Conservation (phyloP, 2,329 filamentous ascomycete species). For the Fusarium sacchari region DNA sequence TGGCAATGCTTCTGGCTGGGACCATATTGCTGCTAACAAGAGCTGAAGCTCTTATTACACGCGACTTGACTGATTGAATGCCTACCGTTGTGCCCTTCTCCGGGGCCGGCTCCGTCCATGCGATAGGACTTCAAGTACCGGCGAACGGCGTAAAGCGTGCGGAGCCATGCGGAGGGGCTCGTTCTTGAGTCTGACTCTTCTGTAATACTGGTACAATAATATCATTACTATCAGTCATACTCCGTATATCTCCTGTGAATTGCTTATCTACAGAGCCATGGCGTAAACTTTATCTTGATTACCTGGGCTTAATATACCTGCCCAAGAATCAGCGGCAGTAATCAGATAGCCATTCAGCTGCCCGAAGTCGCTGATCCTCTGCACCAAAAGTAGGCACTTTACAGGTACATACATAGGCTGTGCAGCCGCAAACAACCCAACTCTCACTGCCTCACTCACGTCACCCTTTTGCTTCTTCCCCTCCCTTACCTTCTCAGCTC, state of each 20-base stretch:
- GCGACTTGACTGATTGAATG: neutral
- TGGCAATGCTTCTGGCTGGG: neutral
- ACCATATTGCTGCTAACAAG: neutral
- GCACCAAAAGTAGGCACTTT: neutral
- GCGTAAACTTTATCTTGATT: neutral
- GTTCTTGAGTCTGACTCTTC: neutral
- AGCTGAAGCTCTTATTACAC: neutral
- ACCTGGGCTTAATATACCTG: too few relatives aligned
- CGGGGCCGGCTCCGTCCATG: slow-evolving; percentile 14
- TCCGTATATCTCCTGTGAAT: neutral
- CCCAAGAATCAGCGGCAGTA: neutral
- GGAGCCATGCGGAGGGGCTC: slow-evolving; percentile 8
- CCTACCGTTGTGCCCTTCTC: neutral
- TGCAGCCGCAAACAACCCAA: neutral
- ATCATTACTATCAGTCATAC: neutral
- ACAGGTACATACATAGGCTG: slow-evolving; percentile 10
- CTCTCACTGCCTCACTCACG: slow-evolving; percentile 11
- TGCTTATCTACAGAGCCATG: neutral
- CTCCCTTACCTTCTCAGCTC: neutral
- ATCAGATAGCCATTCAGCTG: neutral
- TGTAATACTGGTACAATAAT: neutral
- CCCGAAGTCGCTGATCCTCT: slow-evolving; percentile 14
- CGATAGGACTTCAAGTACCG: slow-evolving; percentile 3
- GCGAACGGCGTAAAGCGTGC: slow-evolving; percentile 24
- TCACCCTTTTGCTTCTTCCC: slow-evolving; percentile 10